Evolutionary conservation across 257 asterid genomes (phyloP).

Genomic region (Vinca minor): DNA sequence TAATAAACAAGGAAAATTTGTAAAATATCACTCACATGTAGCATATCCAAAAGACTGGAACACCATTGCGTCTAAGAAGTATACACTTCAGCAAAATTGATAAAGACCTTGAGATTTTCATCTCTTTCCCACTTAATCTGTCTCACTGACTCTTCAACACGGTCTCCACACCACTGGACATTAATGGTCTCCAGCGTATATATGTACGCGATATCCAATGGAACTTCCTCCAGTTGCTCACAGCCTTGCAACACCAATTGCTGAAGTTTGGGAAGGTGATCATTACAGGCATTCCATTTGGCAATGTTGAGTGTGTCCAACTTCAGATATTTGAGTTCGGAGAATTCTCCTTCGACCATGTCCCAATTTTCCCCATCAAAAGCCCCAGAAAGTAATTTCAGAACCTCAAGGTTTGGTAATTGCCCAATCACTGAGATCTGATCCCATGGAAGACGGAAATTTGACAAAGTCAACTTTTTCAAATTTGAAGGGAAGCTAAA

Average conservation of each 20-base stretch:
- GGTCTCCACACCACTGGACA: neutral
- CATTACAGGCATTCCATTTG: neutral
- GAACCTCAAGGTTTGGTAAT: neutral
- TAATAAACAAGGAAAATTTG: too few species aligned
- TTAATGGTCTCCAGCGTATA: neutral
- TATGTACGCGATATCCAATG: neutral
- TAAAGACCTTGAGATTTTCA: neutral
- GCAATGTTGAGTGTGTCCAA: neutral
- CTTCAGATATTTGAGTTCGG: constrained; percentile 1
- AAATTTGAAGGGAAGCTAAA: neutral
- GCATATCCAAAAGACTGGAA: too few species aligned
- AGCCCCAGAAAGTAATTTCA: neutral
- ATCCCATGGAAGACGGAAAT: neutral
- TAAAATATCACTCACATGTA: too few species aligned
- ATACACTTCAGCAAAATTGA: neutral
- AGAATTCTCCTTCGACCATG: neutral
- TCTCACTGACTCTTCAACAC: neutral
- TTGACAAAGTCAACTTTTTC: neutral
- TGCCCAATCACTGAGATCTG: neutral
- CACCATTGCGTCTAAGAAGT: neutral
- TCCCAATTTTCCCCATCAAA: constrained; percentile 1
- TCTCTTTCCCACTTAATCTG: constrained; percentile 4
- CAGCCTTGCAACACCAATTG: neutral
- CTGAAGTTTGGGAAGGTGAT: constrained; percentile 10
- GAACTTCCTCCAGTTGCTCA: neutral